Percentiles rank a stretch among this genome's conserved stretches.
Conservation (phyloP, 2,329 filamentous ascomycete genomes). For the Fusarium tuaranense region DNA sequence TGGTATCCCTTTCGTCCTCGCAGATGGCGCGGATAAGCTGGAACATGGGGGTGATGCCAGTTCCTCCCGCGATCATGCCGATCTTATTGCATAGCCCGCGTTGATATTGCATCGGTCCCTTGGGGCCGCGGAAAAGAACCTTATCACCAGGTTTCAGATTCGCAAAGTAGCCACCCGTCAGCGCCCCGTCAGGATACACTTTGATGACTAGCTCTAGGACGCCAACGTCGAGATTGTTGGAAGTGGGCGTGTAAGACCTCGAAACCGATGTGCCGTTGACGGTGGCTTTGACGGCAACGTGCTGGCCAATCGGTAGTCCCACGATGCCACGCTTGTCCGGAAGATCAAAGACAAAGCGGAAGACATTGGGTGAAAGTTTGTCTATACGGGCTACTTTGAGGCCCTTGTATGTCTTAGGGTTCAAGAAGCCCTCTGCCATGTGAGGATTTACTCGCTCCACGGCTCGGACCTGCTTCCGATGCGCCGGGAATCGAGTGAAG, state of each 20-base stretch:
- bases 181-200: conserved; percentile 61
- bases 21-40: conserved; percentile 73
- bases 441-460: conserved; percentile 26
- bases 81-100: conserved; percentile 57
- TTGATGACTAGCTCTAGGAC: conserved; percentile 63
- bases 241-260: conserved; percentile 66
- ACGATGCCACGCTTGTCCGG: conserved; percentile 57
- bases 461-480: neutral
- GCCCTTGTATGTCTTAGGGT: conserved; percentile 59
- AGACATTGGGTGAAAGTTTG: conserved; percentile 57
- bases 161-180: conserved; percentile 62
- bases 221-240: conserved; percentile 63
- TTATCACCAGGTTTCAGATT: conserved; percentile 60
- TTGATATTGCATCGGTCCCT: conserved; percentile 67
- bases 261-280: conserved; percentile 59
- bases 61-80: conserved; percentile 66
- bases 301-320: conserved; percentile 68
- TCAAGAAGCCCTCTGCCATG: conserved; percentile 58
- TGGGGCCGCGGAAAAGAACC: conserved; percentile 66
- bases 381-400: conserved; percentile 58
- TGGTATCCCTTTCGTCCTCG: conserved; percentile 69
- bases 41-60: conserved; percentile 51
- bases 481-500: neutral
- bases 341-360: conserved; percentile 60
- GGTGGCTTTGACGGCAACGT: conserved; percentile 63